phyloP scores from a whole-genome alignment of 2,329 filamentous ascomycete genomes.

The Penicillium sp. region DNA sequence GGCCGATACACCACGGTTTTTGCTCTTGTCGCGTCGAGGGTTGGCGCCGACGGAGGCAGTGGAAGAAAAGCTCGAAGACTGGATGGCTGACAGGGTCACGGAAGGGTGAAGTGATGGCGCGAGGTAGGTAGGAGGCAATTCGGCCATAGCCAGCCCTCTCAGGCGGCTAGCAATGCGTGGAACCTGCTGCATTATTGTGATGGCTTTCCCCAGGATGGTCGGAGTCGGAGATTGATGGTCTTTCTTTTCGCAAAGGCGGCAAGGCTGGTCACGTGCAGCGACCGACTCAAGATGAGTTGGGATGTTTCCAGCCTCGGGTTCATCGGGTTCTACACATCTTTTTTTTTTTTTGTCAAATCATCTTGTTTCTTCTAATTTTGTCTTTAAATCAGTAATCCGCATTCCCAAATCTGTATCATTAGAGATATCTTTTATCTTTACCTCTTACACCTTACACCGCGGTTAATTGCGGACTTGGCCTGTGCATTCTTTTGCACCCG shows the following conservation, averaged over 20 bases:
- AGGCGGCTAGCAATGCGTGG: slow-evolving; percentile 38
- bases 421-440: not conserved
- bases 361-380: not conserved
- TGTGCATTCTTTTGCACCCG: slow-evolving; percentile 17
- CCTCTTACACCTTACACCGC: not conserved
- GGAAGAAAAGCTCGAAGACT: slow-evolving; percentile 51
- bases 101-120: slow-evolving; percentile 44
- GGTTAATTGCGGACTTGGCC: slow-evolving; percentile 3
- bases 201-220: slow-evolving; percentile 14
- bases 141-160: slow-evolving; percentile 35
- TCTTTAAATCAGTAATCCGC: not conserved
- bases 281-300: not conserved
- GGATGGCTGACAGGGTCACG: slow-evolving; percentile 31
- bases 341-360: no score
- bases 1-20: slow-evolving; percentile 75
- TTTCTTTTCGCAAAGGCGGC: slow-evolving; percentile 25
- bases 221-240: slow-evolving; percentile 16
- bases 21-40: slow-evolving; percentile 71
- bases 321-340: not conserved
- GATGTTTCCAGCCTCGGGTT: not conserved
- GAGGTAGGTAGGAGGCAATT: slow-evolving; percentile 47
- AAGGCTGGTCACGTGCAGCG: slow-evolving; percentile 28
- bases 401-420: not conserved
- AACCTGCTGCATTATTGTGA: slow-evolving; percentile 36
- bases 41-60: slow-evolving; percentile 51